Base-by-base conservation (phyloP, 169 alveolate species). In the Hepatocystis sp. region DNA sequence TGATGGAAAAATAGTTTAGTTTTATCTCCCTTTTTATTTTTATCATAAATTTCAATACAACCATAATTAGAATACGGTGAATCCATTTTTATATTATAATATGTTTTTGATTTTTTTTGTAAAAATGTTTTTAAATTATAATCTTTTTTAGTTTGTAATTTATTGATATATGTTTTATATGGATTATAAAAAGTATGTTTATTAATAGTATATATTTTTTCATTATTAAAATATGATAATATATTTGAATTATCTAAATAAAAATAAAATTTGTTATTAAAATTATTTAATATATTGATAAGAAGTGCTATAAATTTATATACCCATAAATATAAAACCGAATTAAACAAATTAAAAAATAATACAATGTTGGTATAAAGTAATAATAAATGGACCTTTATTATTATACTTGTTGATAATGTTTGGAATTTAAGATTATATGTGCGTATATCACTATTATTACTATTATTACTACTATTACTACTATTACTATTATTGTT, bases 261-360 rank as follows among this genome's bases (percentile, higher is more conserved):
- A 25, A 39, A 2, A 47, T 53, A 53, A 19, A 8, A 36, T 23
- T 53, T 68, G 23, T 30, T 25, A 53, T 68, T 68, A 53, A 68
- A 53, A 68, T 53, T 68, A 46, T 68, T 53, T 23, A 68, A 30
- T 11, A 68, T 47, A 28, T 68, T 68, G 36, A 68, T 19, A 25
- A 68, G 67, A 42, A 68, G 55, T 25, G 63, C 52, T 25, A 68
- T 40, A 17, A 68, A 68, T 68, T 55, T 53, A 42, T 68, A 68
- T 17, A 68, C 67, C 86, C 86, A 68, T 17, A 44, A 30, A 32
- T 68, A 49, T 7, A 68, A 32, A 61, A 25, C 15, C 8, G 86
- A 68, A 23, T 68, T 68, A 53, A 68, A 46, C 21, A 68, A 55
- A 27, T 55, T 44, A 34, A 53, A 68, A 40, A 36, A 25, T 39